Evolutionary conservation across 805 yeast species (phyloP).

Genomic region (Metschnikowia orientalis): DNA sequence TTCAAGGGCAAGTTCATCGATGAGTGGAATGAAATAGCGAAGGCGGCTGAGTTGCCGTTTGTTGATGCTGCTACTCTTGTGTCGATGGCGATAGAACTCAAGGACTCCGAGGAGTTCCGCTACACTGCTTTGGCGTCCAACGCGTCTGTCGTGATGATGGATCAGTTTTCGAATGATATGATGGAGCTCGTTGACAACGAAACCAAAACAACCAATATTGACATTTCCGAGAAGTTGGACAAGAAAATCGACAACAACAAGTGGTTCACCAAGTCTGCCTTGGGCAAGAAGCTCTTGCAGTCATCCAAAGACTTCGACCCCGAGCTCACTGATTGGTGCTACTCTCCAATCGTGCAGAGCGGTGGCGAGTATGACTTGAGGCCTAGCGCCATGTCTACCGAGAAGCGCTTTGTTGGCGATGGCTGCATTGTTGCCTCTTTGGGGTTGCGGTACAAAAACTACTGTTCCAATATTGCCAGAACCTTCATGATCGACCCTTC

Average conservation of each 20-base stretch:
- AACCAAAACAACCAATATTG: conserved; percentile 63
- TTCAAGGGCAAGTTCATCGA: conserved; percentile 79
- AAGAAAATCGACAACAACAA: conserved; percentile 71
- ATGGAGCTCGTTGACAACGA: conserved; percentile 85
- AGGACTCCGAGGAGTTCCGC: conserved; percentile 74
- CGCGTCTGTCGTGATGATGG: conserved; percentile 75
- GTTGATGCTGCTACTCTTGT: conserved; percentile 51
- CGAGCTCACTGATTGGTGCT: conserved; percentile 84
- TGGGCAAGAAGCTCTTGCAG: conserved; percentile 53
- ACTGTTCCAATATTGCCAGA: conserved; percentile 83
- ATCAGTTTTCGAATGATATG: conserved; percentile 82
- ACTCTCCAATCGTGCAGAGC: conserved; percentile 85
- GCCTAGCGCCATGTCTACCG: conserved; percentile 75
- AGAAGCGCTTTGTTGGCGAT: conserved; percentile 55
- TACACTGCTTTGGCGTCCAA: conserved; percentile 67
- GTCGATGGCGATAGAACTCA: conserved; percentile 57
- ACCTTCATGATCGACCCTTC: conserved; percentile 89
- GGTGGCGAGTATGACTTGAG: conserved; percentile 81
- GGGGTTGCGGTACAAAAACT: conserved; percentile 82
- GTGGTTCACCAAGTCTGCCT: conserved; percentile 52
- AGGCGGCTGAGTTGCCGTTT: conserved; percentile 31
- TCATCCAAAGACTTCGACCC: conserved; percentile 59
- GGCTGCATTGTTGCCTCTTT: conserved; percentile 81
- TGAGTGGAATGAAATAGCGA: conserved; percentile 61
- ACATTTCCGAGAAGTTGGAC: conserved; percentile 72